These are phyloP conservation scores for Trichoderma polysporum DNA, from an alignment of 2,329 filamentous ascomycete genomes.

Conservation along the genomic window DNA sequence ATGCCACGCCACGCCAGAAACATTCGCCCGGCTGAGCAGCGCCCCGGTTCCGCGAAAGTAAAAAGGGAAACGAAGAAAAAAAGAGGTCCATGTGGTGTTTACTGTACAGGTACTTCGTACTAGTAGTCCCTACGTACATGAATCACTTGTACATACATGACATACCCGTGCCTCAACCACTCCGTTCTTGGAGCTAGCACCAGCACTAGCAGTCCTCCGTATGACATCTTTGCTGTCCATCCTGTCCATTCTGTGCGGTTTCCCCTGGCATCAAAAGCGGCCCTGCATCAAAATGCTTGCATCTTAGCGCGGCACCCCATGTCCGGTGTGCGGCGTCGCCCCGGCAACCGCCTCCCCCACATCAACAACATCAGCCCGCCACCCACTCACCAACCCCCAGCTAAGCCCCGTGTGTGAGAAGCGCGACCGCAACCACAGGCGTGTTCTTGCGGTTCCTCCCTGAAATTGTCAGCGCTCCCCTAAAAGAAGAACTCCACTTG, in stretches of 20 bases:
- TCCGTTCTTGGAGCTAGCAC: background rate
- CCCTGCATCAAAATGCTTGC: conserved; percentile 17
- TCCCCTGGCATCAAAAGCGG: background rate
- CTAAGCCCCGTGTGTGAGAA: background rate
- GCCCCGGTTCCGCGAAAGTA: background rate
- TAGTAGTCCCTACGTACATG: conserved; percentile 9
- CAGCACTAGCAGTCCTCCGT: background rate
- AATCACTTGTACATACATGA: background rate
- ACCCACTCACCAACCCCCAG: background rate
- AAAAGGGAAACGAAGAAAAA: background rate
- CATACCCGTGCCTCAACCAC: too few species aligned
- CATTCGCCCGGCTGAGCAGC: background rate
- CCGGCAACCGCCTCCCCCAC: conserved; percentile 24
- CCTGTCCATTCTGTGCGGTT: background rate
- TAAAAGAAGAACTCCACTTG: conserved; percentile 17
- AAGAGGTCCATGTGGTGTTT: background rate
- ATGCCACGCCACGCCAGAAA: background rate
- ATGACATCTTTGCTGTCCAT: background rate
- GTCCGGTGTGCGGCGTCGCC: conserved; percentile 13
- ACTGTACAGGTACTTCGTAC: background rate
- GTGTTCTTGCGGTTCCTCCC: conserved; percentile 2
- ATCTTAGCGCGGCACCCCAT: background rate
- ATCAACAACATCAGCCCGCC: conserved; percentile 24
- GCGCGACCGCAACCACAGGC: conserved; percentile 4
- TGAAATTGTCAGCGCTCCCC: conserved; percentile 16